phyloP scores from a whole-genome alignment of 2,329 filamentous ascomycete genomes.

The Thermomyces lanuginosus region DNA sequence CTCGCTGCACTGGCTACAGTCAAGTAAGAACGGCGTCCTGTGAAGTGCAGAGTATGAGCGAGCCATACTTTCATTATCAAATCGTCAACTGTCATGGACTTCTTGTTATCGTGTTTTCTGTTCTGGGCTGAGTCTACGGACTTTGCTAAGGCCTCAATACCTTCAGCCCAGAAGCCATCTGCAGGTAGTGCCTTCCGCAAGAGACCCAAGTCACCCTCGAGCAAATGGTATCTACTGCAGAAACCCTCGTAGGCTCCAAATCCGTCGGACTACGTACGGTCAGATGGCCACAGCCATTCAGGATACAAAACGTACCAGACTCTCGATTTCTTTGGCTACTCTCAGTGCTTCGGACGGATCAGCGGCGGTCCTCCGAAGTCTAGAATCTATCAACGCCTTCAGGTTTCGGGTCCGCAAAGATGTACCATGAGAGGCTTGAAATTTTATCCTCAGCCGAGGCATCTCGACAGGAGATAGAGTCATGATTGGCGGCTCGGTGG shows the following conservation, averaged over 20 bases:
- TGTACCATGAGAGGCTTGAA: slow-evolving; percentile 13
- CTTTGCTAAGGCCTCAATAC: slow-evolving; percentile 66
- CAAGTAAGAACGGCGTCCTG: slow-evolving; percentile 1
- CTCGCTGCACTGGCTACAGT: slow-evolving; percentile 66
- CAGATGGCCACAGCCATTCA: slow-evolving; percentile 27
- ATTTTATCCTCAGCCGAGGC: slow-evolving; percentile 15
- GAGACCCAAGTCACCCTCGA: slow-evolving; percentile 59
- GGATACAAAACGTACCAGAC: slow-evolving; percentile 25
- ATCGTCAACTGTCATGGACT: slow-evolving; percentile 68
- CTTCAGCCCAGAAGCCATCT: slow-evolving; percentile 69
- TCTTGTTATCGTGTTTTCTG: slow-evolving; percentile 47
- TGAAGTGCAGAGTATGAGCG: neutral
- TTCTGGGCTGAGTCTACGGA: slow-evolving; percentile 55
- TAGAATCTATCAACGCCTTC: slow-evolving; percentile 14
- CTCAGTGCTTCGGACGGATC: slow-evolving; percentile 38
- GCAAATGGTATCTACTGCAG: slow-evolving; percentile 71
- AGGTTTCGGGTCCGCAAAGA: slow-evolving; percentile 16
- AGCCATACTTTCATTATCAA: slow-evolving; percentile 65
- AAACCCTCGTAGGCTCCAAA: slow-evolving; percentile 89
- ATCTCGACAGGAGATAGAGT: slow-evolving; percentile 9
- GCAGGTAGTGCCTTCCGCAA: slow-evolving; percentile 51
- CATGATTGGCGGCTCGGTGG: slow-evolving; percentile 18
- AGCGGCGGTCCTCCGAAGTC: slow-evolving; percentile 26
- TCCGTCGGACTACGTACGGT: slow-evolving; percentile 50
- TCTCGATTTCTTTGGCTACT: slow-evolving; percentile 38